A percentile compares a stretch with the other conserved stretches of the same genome.
phyloP scores from a whole-genome alignment of 2,329 filamentous ascomycete species.

The Neofusicoccum sp. region DNA sequence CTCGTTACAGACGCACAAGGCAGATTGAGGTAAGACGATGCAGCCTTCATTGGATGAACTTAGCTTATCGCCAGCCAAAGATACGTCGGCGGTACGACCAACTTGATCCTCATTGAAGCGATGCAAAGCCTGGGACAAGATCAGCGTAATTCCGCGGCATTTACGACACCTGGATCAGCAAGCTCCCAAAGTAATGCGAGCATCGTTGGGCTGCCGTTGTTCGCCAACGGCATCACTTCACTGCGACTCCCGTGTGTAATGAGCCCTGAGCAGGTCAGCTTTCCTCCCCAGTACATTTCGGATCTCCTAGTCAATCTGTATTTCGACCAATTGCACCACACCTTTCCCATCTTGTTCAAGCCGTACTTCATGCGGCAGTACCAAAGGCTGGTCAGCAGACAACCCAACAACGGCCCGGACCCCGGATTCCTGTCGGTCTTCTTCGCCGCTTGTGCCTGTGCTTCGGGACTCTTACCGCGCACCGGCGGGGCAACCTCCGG shows the following conservation, averaged over 20 bases:
- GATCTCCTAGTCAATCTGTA: slow-evolving; percentile 7
- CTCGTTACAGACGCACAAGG: slow-evolving; percentile 1
- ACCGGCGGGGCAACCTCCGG: not conserved
- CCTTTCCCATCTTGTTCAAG: not conserved
- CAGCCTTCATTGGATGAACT: not conserved
- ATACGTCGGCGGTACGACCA: slow-evolving; percentile 5
- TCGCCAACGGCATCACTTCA: not conserved
- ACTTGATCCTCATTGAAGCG: slow-evolving; percentile 6
- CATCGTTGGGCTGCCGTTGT: not conserved
- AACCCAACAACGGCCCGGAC: not conserved
- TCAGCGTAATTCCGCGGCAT: not conserved
- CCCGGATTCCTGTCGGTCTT: slow-evolving; percentile 1
- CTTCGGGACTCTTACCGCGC: not conserved
- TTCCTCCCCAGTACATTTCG: slow-evolving; percentile 5
- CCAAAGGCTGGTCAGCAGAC: not conserved
- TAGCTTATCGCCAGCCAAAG: not conserved
- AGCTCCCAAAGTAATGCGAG: not conserved
- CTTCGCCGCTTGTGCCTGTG: slow-evolving; percentile 1
- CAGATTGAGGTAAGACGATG: not conserved
- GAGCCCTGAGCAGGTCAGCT: slow-evolving; percentile 3
- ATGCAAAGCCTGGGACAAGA: slow-evolving; percentile 1
- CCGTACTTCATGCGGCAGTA: slow-evolving; percentile 8
- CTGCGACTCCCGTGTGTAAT: not conserved
- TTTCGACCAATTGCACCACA: not conserved
- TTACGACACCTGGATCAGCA: not conserved